Conservation (phyloP, 2,329 filamentous ascomycete species). For the Botrytis cinerea region DNA sequence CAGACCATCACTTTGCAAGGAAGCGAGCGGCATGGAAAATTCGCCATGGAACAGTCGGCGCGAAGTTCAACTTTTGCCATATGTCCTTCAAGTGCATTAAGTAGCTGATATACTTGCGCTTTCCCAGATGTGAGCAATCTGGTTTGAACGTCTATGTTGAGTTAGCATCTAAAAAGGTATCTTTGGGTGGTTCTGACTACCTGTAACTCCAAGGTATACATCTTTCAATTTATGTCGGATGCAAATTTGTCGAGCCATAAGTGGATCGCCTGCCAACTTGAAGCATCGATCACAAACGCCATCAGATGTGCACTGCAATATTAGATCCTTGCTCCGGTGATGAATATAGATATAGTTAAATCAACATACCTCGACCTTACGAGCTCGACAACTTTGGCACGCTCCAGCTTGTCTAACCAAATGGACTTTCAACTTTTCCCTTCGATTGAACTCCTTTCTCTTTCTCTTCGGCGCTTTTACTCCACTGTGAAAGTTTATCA, state of each 20-base stretch:
- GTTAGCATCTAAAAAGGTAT: background rate
- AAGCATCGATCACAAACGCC: slow-evolving; percentile 28
- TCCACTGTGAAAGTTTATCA: slow-evolving; percentile 17
- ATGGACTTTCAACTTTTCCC: slow-evolving; percentile 28
- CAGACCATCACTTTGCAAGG: slow-evolving; percentile 28
- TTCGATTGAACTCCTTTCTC: slow-evolving; percentile 26
- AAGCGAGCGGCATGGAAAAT: slow-evolving; percentile 26
- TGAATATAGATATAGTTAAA: background rate
- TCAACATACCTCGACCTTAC: slow-evolving; percentile 28
- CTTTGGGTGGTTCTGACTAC: slow-evolving; percentile 7
- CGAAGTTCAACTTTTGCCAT: slow-evolving; percentile 26
- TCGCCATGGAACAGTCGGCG: slow-evolving; percentile 17
- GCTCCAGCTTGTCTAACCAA: slow-evolving; percentile 28
- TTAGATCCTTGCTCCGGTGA: slow-evolving; percentile 1
- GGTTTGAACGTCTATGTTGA: slow-evolving; percentile 24
- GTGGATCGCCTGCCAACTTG: slow-evolving; percentile 21
- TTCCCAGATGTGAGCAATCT: slow-evolving; percentile 24
- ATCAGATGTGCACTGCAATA: slow-evolving; percentile 27
- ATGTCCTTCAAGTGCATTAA: slow-evolving; percentile 16
- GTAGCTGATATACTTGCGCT: slow-evolving; percentile 16
- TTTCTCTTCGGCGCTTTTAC: slow-evolving; percentile 22
- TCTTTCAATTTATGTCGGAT: slow-evolving; percentile 30
- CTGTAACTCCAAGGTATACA: slow-evolving; percentile 29
- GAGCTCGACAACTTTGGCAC: slow-evolving; percentile 27
- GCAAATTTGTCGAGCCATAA: slow-evolving; percentile 28